Evolutionary conservation across 345 rosid species (phyloP).

Genomic region (Rubroshorea leprosula): DNA sequence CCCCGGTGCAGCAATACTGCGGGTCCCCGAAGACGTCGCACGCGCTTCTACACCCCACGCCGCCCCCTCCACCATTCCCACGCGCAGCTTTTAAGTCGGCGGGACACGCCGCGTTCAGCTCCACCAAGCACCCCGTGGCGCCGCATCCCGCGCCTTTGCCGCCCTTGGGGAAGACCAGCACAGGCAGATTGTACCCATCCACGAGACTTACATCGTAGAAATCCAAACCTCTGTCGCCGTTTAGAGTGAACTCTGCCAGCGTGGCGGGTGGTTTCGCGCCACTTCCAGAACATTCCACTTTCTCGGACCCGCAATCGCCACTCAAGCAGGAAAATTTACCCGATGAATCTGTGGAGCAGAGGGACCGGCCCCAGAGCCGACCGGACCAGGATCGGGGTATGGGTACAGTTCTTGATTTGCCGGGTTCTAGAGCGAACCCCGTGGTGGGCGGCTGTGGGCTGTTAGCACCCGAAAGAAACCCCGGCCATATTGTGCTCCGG

Average conservation of each 20-base stretch:
- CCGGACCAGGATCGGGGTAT: constrained; percentile 68
- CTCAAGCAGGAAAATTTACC: constrained; percentile 57
- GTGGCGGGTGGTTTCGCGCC: constrained; percentile 88
- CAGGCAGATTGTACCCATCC: constrained; percentile 64
- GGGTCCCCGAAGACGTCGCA: constrained; percentile 84
- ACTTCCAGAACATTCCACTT: constrained; percentile 52
- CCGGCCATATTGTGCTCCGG: constrained; percentile 77
- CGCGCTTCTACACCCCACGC: constrained; percentile 87
- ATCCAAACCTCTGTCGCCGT: constrained; percentile 65
- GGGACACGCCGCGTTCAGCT: constrained; percentile 81
- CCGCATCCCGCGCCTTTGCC: constrained; percentile 50
- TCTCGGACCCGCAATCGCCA: constrained; percentile 80
- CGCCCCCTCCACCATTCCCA: constrained; percentile 13
- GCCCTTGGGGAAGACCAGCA: constrained; percentile 52
- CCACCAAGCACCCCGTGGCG: constrained; percentile 81
- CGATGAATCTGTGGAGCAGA: constrained; percentile 39
- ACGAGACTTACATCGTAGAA: constrained; percentile 81
- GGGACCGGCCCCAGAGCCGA: constrained; percentile 76
- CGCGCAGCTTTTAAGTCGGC: constrained; percentile 42
- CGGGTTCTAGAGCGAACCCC: constrained; percentile 57
- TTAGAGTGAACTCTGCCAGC: constrained; percentile 82
- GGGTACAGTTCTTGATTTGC: constrained; percentile 48
- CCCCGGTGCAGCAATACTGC: constrained; percentile 67
- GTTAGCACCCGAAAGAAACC: constrained; percentile 73
- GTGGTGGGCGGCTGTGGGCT: constrained; percentile 63